These are phyloP conservation scores for Yamadazyma olivae DNA, from an alignment of 805 yeast genomes.

Conservation along the genomic window DNA sequence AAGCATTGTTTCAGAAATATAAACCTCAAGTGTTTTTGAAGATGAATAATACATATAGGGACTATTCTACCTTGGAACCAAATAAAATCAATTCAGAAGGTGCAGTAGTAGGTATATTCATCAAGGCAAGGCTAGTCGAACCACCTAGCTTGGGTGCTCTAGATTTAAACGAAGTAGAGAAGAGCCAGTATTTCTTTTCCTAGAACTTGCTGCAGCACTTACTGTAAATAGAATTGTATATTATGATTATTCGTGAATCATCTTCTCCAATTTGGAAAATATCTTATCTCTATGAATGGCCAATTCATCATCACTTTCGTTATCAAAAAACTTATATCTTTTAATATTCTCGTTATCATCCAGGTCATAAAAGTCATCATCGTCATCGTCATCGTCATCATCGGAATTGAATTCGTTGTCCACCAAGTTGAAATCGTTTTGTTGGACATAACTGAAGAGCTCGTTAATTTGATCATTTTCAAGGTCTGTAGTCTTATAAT, in stretches of 20 bases:
- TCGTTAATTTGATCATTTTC: conserved; percentile 24
- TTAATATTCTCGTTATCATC: conserved; percentile 20
- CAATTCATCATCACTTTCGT: conserved; percentile 56
- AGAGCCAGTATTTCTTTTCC: conserved; percentile 33
- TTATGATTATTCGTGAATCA: conserved; percentile 42
- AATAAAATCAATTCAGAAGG: conserved; percentile 1
- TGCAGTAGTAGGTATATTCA: conserved; percentile 19
- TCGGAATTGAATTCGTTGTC: conserved; percentile 12
- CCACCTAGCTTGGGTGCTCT: conserved; percentile 31
- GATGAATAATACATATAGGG: background rate
- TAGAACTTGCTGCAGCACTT: background rate
- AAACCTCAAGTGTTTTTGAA: conserved; percentile 22
- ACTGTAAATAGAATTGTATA: background rate
- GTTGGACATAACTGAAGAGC: conserved; percentile 9
- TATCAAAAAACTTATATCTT: conserved; percentile 54
- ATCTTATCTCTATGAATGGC: conserved; percentile 65
- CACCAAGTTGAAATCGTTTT: conserved; percentile 4
- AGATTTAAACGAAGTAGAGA: conserved; percentile 27
- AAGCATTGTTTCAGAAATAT: conserved; percentile 15
- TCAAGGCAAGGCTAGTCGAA: conserved; percentile 26
- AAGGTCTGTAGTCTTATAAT: conserved; percentile 16
- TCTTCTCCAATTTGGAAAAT: conserved; percentile 52
- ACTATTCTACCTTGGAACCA: background rate
- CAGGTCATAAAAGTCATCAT: conserved; percentile 61
- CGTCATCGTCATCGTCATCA: conserved; percentile 23